These are phyloP conservation scores for Calendula officinalis DNA, from an alignment of 129 eudicot species.

Conservation along the genomic window DNA sequence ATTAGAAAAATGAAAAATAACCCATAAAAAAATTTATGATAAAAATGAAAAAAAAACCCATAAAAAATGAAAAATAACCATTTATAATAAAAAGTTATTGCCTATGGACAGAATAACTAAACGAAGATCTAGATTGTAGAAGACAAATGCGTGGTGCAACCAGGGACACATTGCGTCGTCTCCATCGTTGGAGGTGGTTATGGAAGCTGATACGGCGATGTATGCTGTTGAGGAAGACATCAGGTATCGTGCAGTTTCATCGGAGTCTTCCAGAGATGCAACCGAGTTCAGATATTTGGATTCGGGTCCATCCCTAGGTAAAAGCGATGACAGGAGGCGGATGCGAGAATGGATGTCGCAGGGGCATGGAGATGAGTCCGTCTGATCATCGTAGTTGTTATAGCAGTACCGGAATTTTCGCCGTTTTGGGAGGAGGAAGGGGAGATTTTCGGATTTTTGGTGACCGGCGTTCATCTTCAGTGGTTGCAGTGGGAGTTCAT, in stretches of 20 bases:
- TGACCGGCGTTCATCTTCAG: no score
- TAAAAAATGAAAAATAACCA: no score
- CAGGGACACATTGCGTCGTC: constrained; percentile 75
- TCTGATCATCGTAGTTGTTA: constrained; percentile 50
- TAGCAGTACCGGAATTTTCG: constrained; percentile 28
- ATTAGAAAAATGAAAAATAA: no score
- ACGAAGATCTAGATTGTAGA: constrained; percentile 81
- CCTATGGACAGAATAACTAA: constrained; percentile 74
- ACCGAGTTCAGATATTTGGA: constrained; percentile 32
- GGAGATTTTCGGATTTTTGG: constrained; percentile 18
- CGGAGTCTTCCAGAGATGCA: constrained; percentile 84
- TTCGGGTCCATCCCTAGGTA: constrained; percentile 38
- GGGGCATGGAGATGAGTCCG: constrained; percentile 91
- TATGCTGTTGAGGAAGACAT: constrained; percentile 64
- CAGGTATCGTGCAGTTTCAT: constrained; percentile 78
- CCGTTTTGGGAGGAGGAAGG: constrained; percentile 37
- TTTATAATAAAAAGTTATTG: no score
- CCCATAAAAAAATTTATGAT: no score
- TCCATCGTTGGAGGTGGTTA: constrained; percentile 70
- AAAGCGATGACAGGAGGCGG: constrained; percentile 58
- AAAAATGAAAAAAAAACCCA: no score
- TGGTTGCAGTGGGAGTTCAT: no score
- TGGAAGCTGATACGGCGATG: constrained; percentile 50
- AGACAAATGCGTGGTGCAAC: constrained; percentile 80
- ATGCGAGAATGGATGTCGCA: constrained; percentile 84